A percentile compares a stretch with the other conserved stretches of the same genome.
These are phyloP conservation scores for Sporisorium graminicola DNA, from an alignment of 1,284 basidiomycete species.

Conservation along the genomic window DNA sequence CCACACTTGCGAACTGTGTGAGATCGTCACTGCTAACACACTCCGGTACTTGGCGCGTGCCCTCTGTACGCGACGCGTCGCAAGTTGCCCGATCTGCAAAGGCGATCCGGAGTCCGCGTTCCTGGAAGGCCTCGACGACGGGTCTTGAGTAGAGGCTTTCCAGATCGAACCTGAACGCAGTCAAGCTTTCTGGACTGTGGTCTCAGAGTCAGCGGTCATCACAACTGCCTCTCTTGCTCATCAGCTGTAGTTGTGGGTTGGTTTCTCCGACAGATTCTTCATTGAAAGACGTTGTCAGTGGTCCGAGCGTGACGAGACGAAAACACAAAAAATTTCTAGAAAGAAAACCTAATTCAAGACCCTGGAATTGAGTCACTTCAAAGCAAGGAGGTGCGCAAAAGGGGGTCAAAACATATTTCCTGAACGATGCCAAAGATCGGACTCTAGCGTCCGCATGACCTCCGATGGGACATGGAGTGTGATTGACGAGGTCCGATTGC, in stretches of 20 bases:
- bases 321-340: not conserved
- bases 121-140: not conserved
- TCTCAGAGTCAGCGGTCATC: too few species aligned
- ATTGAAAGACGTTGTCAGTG: not conserved
- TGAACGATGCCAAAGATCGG: constrained; percentile 3
- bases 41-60: not conserved
- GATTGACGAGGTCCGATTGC: not conserved
- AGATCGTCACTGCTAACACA: not conserved
- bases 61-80: constrained; percentile 41
- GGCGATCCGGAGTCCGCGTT: constrained; percentile 1
- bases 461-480: not conserved
- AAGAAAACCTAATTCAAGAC: not conserved
- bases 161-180: too few species aligned
- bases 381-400: constrained; percentile 10
- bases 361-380: constrained; percentile 2
- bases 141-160: not conserved
- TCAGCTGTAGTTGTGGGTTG: not conserved
- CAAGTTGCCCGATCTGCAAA: not conserved
- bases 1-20: too few species aligned
- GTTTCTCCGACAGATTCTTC: not conserved
- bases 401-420: not conserved
- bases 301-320: not conserved
- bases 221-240: too few species aligned
- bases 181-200: too few species aligned
- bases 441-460: not conserved